phyloP scores from a whole-genome alignment of 2,329 filamentous ascomycete species.

The Harringtonia lauricola region DNA sequence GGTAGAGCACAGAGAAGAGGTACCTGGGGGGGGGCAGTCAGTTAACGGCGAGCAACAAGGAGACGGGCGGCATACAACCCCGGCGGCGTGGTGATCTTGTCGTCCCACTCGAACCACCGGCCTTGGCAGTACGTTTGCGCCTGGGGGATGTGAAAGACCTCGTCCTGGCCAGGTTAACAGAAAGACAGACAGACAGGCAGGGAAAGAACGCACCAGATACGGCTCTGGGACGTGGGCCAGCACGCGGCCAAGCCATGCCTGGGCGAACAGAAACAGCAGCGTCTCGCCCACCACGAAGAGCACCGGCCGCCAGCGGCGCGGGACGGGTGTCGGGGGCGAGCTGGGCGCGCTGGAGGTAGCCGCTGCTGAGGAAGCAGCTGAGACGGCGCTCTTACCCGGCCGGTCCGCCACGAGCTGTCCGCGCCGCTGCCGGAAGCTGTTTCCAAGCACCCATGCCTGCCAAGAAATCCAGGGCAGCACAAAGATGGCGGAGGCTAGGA shows the following conservation, averaged over 20 bases:
- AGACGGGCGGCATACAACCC: slow-evolving; percentile 51
- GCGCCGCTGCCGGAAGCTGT: slow-evolving; percentile 9
- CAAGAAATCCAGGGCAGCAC: slow-evolving; percentile 11
- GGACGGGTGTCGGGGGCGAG: not conserved
- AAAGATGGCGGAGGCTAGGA: slow-evolving; percentile 10
- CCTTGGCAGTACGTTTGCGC: slow-evolving; percentile 76
- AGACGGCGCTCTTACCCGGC: too few species aligned
- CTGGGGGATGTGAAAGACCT: slow-evolving; percentile 83
- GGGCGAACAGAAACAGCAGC: slow-evolving; percentile 17
- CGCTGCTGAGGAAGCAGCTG: not conserved
- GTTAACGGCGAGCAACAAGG: not conserved
- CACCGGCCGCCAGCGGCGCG: slow-evolving; percentile 3
- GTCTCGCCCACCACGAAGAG: slow-evolving; percentile 8
- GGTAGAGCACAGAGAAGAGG: slow-evolving; percentile 9
- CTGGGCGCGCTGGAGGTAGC: not conserved
- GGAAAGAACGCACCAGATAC: slow-evolving; percentile 33
- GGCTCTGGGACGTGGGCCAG: slow-evolving; percentile 34
- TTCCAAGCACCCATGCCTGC: slow-evolving; percentile 11
- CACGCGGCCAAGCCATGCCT: slow-evolving; percentile 28
- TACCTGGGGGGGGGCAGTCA: slow-evolving; percentile 5
- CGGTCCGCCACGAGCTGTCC: slow-evolving; percentile 5
- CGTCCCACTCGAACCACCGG: slow-evolving; percentile 72
- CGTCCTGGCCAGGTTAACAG: slow-evolving; percentile 45
- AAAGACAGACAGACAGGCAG: not conserved
- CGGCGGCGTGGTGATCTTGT: slow-evolving; percentile 94